Evolutionary conservation across 345 rosid genomes (phyloP).

Genomic region (Salix suchowensis): DNA sequence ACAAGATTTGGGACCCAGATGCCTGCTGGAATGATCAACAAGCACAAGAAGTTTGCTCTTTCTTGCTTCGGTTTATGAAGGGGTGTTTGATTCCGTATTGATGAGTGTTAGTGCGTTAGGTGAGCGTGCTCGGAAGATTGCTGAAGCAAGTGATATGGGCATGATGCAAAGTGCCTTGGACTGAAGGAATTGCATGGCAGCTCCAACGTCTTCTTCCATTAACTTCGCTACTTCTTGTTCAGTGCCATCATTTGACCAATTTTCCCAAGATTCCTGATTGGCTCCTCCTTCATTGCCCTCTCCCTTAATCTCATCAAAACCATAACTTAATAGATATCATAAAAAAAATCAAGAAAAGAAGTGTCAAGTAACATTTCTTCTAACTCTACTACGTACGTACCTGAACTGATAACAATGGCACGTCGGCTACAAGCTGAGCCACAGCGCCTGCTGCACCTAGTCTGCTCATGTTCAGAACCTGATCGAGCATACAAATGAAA

Average conservation of each 20-base stretch:
- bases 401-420: slow-evolving; percentile 56
- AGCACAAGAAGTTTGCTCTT: background rate
- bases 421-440: slow-evolving; percentile 70
- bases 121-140: slow-evolving; percentile 49
- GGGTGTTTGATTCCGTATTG: slow-evolving; percentile 51
- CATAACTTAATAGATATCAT: background rate
- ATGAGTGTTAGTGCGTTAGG: slow-evolving; percentile 31
- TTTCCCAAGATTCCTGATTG: slow-evolving; percentile 55
- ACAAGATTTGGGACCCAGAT: slow-evolving; percentile 7
- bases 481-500: slow-evolving; percentile 12
- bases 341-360: background rate
- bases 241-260: slow-evolving; percentile 66
- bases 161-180: slow-evolving; percentile 78
- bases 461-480: slow-evolving; percentile 79
- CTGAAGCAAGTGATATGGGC: slow-evolving; percentile 65
- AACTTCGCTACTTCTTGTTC: slow-evolving; percentile 68
- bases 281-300: slow-evolving; percentile 45
- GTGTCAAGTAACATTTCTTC: background rate
- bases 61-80: slow-evolving; percentile 23
- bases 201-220: slow-evolving; percentile 77
- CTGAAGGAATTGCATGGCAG: slow-evolving; percentile 79
- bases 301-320: slow-evolving; percentile 32
- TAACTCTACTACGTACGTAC: slow-evolving; percentile 36
- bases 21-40: background rate
- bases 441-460: slow-evolving; percentile 68